These are phyloP conservation scores for Aspergillus sp. DNA, from an alignment of 2,329 filamentous ascomycete species.

Conservation along the genomic window DNA sequence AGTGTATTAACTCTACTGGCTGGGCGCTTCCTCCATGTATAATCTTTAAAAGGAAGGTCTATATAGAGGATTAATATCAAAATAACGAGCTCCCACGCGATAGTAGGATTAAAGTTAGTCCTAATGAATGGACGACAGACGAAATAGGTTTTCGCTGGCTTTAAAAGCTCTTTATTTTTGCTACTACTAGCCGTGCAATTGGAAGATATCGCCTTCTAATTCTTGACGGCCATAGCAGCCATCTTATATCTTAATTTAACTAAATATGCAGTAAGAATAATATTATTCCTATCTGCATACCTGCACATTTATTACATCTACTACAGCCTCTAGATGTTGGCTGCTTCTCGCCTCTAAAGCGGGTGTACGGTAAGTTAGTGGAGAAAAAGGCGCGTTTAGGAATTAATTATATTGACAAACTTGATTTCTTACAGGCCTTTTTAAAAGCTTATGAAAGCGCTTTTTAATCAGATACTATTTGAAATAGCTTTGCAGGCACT, in stretches of 20 bases:
- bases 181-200: not conserved
- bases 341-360: conserved; percentile 10
- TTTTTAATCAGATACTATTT: not conserved
- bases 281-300: conserved; percentile 8
- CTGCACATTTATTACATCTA: not conserved
- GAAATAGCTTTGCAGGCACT: not conserved
- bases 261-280: conserved; percentile 7
- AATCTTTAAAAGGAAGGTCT: not conserved
- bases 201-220: conserved; percentile 3
- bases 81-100: not conserved
- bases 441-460: not conserved
- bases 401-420: conserved; percentile 10
- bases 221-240: conserved; percentile 12
- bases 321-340: conserved; percentile 15
- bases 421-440: conserved; percentile 7
- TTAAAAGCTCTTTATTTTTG: not conserved
- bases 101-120: not conserved
- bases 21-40: not conserved
- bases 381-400: not conserved
- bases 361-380: not conserved
- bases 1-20: not conserved
- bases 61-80: not conserved
- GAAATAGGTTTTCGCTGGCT: not conserved
- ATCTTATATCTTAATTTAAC: conserved; percentile 12
- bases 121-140: not conserved